Evolutionary conservation across 176 grass and related monocot genomes (phyloP).

Genomic region (Zizania latifolia): DNA sequence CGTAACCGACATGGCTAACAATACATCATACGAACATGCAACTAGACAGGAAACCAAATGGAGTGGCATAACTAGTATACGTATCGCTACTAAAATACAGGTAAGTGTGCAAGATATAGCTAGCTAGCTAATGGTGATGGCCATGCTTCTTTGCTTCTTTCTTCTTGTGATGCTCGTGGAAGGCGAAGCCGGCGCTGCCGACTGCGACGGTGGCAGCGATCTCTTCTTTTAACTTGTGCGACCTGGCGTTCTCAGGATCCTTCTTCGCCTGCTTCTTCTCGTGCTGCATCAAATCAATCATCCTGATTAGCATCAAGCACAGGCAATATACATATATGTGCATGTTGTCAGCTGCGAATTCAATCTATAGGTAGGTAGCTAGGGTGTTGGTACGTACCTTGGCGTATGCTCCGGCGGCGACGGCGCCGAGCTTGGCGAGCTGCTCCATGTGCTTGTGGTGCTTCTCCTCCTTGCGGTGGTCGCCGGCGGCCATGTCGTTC

Average conservation of each 20-base stretch:
- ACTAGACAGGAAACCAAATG: too few species aligned
- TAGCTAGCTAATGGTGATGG: background rate
- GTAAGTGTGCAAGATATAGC: too few species aligned
- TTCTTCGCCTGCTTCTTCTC: conserved; percentile 31
- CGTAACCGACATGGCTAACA: too few species aligned
- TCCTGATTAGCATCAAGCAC: background rate
- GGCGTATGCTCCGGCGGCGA: conserved; percentile 23
- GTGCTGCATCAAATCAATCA: too few species aligned
- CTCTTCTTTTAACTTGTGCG: conserved; percentile 35
- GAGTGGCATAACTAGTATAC: too few species aligned
- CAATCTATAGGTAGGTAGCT: too few species aligned
- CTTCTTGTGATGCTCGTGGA: conserved; percentile 46
- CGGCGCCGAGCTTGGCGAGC: conserved; percentile 30
- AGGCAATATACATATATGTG: too few species aligned
- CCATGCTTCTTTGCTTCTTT: conserved; percentile 47
- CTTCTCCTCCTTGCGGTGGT: conserved; percentile 43
- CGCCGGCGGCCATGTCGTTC: background rate
- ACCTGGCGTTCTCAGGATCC: conserved; percentile 3
- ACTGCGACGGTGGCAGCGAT: conserved; percentile 26
- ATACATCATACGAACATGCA: too few species aligned
- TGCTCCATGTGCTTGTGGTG: conserved; percentile 54
- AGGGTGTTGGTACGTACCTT: background rate
- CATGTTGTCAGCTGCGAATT: too few species aligned
- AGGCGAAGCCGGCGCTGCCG: conserved; percentile 32
- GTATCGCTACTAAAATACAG: too few species aligned